Evolutionary conservation across 1,139 yeast species (phyloP).

Genomic region (Candida gigantensis): DNA sequence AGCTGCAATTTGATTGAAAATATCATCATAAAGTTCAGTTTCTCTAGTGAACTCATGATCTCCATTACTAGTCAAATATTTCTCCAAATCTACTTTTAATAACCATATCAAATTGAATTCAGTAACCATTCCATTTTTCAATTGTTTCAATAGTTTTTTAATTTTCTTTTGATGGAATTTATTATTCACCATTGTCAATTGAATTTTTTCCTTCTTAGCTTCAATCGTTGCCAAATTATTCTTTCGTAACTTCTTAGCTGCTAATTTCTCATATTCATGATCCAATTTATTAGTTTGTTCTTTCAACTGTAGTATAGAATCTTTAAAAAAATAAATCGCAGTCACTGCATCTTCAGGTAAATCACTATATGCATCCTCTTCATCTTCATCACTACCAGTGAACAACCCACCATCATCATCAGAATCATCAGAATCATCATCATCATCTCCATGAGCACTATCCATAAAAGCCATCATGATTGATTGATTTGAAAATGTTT

Average conservation of each 20-base stretch:
- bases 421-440: constrained; percentile 16
- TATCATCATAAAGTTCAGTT: constrained; percentile 47
- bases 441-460: constrained; percentile 20
- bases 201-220: constrained; percentile 46
- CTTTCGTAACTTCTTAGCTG: constrained; percentile 43
- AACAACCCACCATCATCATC: constrained; percentile 14
- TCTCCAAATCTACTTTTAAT: constrained; percentile 43
- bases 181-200: constrained; percentile 33
- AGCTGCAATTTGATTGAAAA: constrained; percentile 26
- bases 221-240: constrained; percentile 40
- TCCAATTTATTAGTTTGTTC: constrained; percentile 39
- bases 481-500: constrained; percentile 49
- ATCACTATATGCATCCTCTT: constrained; percentile 19
- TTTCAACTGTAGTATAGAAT: constrained; percentile 30
- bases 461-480: constrained; percentile 48
- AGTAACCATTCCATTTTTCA: constrained; percentile 32
- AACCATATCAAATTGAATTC: constrained; percentile 37
- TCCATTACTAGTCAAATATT: constrained; percentile 40
- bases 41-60: constrained; percentile 39
- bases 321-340: constrained; percentile 33
- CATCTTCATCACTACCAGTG: constrained; percentile 14
- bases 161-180: constrained; percentile 44
- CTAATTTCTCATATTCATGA: constrained; percentile 39
- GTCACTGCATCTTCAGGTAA: constrained; percentile 40
- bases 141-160: constrained; percentile 31